Evolutionary conservation across 495 filamentous ascomycete species (phyloP).

Genomic region (Tetracladium marchalianum): DNA sequence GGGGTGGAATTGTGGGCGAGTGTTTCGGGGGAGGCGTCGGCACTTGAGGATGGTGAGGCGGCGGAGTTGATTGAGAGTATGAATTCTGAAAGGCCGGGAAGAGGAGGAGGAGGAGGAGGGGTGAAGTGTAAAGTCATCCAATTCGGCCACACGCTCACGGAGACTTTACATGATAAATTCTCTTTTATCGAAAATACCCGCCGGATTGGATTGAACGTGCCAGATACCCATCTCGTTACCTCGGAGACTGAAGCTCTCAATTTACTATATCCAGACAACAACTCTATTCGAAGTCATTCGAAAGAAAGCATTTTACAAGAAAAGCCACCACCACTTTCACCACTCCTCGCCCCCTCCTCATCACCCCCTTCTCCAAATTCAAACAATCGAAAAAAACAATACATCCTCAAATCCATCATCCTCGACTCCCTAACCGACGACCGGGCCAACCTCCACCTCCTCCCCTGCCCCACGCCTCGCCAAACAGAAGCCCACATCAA

Average conservation of each 20-base stretch:
- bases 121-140: constrained; percentile 54
- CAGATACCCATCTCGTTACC: constrained; percentile 48
- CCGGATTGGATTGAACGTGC: constrained; percentile 41
- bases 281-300: constrained; percentile 13
- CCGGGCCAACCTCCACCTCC: constrained; percentile 35
- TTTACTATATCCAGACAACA: constrained; percentile 31
- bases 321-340: no score
- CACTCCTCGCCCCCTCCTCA: no score
- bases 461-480: constrained; percentile 43
- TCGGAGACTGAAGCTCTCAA: constrained; percentile 40
- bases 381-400: constrained; percentile 33
- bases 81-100: no score
- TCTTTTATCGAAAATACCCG: constrained; percentile 45
- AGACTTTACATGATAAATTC: constrained; percentile 45
- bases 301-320: constrained; percentile 18
- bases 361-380: background rate
- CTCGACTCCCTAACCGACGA: constrained; percentile 30
- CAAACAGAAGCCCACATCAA: constrained; percentile 46
- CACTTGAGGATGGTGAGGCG: constrained; percentile 53
- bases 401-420: constrained; percentile 50
- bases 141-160: constrained; percentile 25
- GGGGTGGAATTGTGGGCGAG: constrained; percentile 64
- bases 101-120: no score
- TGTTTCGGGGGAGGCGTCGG: constrained; percentile 50
- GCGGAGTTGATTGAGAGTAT: constrained; percentile 47